Evolutionary conservation across 2,329 filamentous ascomycete species (phyloP).

Genomic region (Calonectria pauciramosa): DNA sequence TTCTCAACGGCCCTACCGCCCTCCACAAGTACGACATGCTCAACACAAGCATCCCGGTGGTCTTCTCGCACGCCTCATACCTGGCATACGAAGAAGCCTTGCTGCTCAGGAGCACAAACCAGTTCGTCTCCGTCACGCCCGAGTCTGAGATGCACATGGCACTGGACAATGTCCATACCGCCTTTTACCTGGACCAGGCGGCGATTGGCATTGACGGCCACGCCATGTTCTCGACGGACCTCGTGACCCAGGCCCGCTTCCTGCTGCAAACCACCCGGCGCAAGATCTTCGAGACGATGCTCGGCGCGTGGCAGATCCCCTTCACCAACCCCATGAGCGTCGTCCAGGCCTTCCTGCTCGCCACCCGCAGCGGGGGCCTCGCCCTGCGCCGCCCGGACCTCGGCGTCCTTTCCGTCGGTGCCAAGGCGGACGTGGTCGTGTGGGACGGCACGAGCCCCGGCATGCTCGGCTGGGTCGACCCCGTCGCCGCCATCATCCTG

Average conservation of each 20-base stretch:
- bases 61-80: constrained; percentile 66
- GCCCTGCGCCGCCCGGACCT: constrained; percentile 65
- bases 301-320: constrained; percentile 57
- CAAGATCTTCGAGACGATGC: constrained; percentile 53
- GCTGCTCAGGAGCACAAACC: constrained; percentile 62
- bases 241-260: constrained; percentile 65
- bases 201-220: constrained; percentile 68
- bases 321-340: constrained; percentile 64
- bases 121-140: constrained; percentile 69
- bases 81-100: constrained; percentile 55
- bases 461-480: constrained; percentile 67
- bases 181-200: constrained; percentile 63
- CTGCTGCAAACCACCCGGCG: constrained; percentile 64
- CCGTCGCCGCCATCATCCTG: constrained; percentile 68
- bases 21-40: constrained; percentile 54
- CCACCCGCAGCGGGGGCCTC: constrained; percentile 65
- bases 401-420: constrained; percentile 62
- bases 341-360: constrained; percentile 67
- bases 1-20: constrained; percentile 55
- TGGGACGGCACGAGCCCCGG: constrained; percentile 62
- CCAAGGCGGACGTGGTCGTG: constrained; percentile 68
- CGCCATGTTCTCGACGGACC: constrained; percentile 64
- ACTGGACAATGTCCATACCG: constrained; percentile 60
- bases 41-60: constrained; percentile 60
- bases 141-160: constrained; percentile 73